Conservation (phyloP, 1,284 basidiomycete species). For the Papiliotrema fonsecae region DNA sequence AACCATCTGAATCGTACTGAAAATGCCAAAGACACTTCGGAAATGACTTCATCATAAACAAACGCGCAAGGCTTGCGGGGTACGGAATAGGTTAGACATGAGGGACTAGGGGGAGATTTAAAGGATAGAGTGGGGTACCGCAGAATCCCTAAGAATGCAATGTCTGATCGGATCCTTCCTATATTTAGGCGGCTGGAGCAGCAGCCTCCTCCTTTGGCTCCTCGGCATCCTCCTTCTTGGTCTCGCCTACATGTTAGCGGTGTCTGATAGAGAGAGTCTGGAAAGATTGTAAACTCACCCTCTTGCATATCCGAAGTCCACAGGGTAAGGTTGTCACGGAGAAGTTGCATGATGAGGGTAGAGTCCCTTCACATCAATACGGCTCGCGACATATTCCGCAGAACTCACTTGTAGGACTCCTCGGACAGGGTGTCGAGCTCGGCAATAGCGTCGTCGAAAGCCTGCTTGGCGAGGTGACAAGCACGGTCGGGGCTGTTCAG, state of each 20-base stretch:
- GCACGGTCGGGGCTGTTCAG: conserved; percentile 96
- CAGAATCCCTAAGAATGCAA: conserved; percentile 11
- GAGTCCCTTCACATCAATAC: conserved; percentile 59
- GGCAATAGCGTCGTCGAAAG: conserved; percentile 98
- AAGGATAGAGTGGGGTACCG: neutral
- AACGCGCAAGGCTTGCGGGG: neutral
- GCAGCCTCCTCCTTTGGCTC: conserved; percentile 37
- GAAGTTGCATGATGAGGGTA: conserved; percentile 97
- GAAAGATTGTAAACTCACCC: conserved; percentile 14
- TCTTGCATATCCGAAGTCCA: conserved; percentile 92
- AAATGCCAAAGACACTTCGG: too few relatives aligned
- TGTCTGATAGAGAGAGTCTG: neutral
- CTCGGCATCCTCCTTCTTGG: conserved; percentile 38
- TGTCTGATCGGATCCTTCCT: neutral
- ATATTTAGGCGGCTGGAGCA: conserved; percentile 19
- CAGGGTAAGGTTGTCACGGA: conserved; percentile 96
- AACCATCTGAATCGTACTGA: too few relatives aligned
- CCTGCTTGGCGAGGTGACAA: conserved; percentile 99
- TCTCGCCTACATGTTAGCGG: conserved; percentile 11
- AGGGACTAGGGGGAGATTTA: neutral
- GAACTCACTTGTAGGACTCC: conserved; percentile 86
- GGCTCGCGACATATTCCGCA: conserved; percentile 23
- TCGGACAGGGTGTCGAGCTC: conserved; percentile 99
- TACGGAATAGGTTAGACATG: conserved; percentile 6
- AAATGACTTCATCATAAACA: conserved; percentile 7